Percentiles rank a stretch among this genome's conserved stretches.
Conservation (phyloP, 352 stramenopile genomes). For the Phytopythium cucurbitacearum region DNA sequence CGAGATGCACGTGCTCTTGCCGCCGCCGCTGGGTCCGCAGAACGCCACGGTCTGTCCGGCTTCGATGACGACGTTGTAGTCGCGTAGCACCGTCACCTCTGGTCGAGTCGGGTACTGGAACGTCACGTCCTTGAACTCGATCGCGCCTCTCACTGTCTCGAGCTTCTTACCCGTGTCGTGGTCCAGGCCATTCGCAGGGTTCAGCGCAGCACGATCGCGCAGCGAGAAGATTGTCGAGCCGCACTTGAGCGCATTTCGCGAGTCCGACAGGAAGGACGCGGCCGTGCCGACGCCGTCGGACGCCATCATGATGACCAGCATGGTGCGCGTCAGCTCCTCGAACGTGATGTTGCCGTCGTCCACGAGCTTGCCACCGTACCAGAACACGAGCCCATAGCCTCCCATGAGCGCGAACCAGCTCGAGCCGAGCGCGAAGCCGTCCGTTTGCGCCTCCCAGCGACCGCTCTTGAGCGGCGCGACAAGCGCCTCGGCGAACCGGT, state of each 20-base stretch:
- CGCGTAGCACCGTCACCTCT: conserved; percentile 68
- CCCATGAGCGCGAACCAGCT: conserved; percentile 50
- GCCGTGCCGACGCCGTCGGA: conserved; percentile 27
- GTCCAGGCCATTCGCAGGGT: not conserved
- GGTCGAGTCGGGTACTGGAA: conserved; percentile 78
- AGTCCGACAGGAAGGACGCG: conserved; percentile 18
- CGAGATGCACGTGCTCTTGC: conserved; percentile 44
- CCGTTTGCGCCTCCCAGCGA: conserved; percentile 17
- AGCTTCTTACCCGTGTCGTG: not conserved
- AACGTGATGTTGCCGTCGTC: conserved; percentile 30
- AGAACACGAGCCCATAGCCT: conserved; percentile 46
- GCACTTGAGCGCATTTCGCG: conserved; percentile 28
- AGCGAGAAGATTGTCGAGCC: not conserved
- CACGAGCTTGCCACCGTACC: conserved; percentile 48
- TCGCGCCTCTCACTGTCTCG: conserved; percentile 10
- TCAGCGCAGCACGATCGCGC: not conserved
- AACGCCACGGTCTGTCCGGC: conserved; percentile 58
- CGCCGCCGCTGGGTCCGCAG: conserved; percentile 37
- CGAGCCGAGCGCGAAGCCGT: conserved; percentile 51
- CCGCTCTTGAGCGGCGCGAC: conserved; percentile 15
- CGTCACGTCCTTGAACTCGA: conserved; percentile 63
- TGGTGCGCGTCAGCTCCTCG: conserved; percentile 33
- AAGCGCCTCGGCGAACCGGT: conserved; percentile 15
- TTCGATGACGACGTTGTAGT: conserved; percentile 79
- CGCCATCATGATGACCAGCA: conserved; percentile 55